These are phyloP conservation scores for Tausonia pullulans DNA, from an alignment of 1,284 basidiomycete genomes.

Conservation along the genomic window DNA sequence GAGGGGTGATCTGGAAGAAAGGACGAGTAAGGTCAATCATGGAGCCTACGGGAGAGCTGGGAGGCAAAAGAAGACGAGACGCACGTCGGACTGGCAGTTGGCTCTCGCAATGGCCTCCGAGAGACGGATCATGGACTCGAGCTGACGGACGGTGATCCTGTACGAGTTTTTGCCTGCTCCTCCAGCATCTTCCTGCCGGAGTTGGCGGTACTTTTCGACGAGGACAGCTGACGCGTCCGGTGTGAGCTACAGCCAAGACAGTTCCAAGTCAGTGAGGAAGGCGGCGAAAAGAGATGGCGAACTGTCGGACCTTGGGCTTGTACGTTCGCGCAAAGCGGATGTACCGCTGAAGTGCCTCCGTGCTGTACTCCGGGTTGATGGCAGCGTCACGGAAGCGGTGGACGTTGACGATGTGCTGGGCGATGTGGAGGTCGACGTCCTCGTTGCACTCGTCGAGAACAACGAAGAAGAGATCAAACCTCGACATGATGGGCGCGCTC, in stretches of 20 bases:
- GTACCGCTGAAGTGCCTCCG: conserved; percentile 90
- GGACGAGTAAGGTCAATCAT: background rate
- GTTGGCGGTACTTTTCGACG: conserved; percentile 87
- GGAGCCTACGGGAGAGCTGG: background rate
- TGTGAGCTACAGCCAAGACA: conserved; percentile 51
- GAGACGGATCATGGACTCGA: conserved; percentile 94
- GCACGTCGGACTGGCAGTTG: conserved; percentile 79
- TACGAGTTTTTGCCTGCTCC: conserved; percentile 85
- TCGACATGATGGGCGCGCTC: conserved; percentile 98
- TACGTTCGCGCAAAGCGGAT: conserved; percentile 95
- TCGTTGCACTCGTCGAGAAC: conserved; percentile 97
- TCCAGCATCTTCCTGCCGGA: conserved; percentile 83
- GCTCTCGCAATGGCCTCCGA: conserved; percentile 95
- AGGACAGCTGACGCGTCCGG: conserved; percentile 83
- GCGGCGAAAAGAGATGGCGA: background rate
- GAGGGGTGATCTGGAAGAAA: conserved; percentile 63
- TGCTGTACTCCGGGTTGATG: conserved; percentile 91
- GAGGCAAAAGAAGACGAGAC: conserved; percentile 19
- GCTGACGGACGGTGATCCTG: conserved; percentile 88
- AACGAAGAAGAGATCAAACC: conserved; percentile 98
- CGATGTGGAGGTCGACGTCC: conserved; percentile 83
- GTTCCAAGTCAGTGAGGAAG: background rate
- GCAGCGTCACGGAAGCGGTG: conserved; percentile 92
- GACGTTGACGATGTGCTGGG: conserved; percentile 94
- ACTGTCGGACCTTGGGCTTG: conserved; percentile 67